Evolutionary conservation across 192 early-diverging fungal genomes (phyloP).

Genomic region (Backusella macrospora): DNA sequence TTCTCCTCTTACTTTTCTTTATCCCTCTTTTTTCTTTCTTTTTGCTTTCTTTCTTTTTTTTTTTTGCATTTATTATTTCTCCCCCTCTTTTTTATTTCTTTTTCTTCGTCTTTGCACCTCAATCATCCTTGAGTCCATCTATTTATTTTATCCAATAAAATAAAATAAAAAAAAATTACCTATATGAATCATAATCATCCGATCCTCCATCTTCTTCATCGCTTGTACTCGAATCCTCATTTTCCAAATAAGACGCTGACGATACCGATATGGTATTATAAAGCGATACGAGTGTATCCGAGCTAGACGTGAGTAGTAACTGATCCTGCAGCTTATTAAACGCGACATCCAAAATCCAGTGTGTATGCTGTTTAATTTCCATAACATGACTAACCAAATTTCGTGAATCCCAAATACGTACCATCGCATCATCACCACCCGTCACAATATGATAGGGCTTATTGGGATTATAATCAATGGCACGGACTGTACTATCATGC

Average conservation of each 20-base stretch:
- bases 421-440: slow-evolving; percentile 82
- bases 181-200: background rate
- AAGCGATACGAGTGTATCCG: slow-evolving; percentile 87
- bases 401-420: slow-evolving; percentile 91
- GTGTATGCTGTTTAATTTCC: slow-evolving; percentile 69
- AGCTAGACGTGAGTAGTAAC: slow-evolving; percentile 80
- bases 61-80: background rate
- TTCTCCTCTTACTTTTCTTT: too few relatives aligned
- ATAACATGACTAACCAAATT: slow-evolving; percentile 57
- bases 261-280: slow-evolving; percentile 86
- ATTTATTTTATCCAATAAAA: too few relatives aligned
- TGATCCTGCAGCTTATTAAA: slow-evolving; percentile 95
- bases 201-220: slow-evolving; percentile 37
- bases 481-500: slow-evolving; percentile 74
- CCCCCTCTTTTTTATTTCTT: background rate
- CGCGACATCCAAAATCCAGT: slow-evolving; percentile 85
- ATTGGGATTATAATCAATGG: slow-evolving; percentile 88
- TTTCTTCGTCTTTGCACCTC: background rate
- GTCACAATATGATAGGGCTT: slow-evolving; percentile 82
- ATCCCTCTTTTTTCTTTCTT: too few relatives aligned
- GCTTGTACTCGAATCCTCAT: slow-evolving; percentile 37
- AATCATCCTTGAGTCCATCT: too few relatives aligned
- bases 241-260: slow-evolving; percentile 61
- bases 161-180: too few relatives aligned
- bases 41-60: background rate